phyloP scores from a whole-genome alignment of 2,329 filamentous ascomycete species.

The Calonectria ilicicola region DNA sequence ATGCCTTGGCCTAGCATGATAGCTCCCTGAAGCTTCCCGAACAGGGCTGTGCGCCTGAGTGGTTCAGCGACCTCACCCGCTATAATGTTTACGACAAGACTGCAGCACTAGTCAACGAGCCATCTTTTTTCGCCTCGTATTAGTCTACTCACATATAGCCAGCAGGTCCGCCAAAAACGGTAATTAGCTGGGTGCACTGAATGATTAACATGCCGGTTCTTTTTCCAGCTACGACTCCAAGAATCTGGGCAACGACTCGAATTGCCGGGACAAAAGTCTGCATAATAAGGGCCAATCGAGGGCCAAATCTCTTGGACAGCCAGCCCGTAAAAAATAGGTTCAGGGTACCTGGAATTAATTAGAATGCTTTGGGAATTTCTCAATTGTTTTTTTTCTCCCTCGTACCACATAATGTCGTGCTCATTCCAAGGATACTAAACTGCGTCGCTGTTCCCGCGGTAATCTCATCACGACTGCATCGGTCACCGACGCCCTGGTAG shows the following conservation, averaged over 20 bases:
- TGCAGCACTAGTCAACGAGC: slow-evolving; percentile 29
- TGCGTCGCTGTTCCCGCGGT: slow-evolving; percentile 73
- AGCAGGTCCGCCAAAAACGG: slow-evolving; percentile 74
- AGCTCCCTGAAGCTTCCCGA: slow-evolving; percentile 74
- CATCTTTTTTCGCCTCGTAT: rapidly evolving
- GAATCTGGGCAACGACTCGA: slow-evolving; percentile 71
- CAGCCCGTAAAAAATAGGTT: slow-evolving; percentile 74
- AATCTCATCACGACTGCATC: slow-evolving; percentile 72
- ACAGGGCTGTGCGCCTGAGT: slow-evolving; percentile 70
- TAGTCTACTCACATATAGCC: slow-evolving; percentile 67
- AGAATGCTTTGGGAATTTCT: background rate
- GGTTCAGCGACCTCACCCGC: slow-evolving; percentile 74
- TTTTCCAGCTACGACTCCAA: slow-evolving; percentile 74
- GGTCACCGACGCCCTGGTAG: slow-evolving; percentile 59
- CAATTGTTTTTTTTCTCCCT: background rate
- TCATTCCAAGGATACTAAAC: slow-evolving; percentile 74
- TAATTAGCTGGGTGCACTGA: slow-evolving; percentile 75
- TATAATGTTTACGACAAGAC: slow-evolving; percentile 75
- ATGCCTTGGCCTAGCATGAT: slow-evolving; percentile 76
- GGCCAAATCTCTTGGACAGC: slow-evolving; percentile 74
- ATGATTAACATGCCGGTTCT: slow-evolving; percentile 74
- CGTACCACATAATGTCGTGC: slow-evolving; percentile 74
- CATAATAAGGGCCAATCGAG: slow-evolving; percentile 70
- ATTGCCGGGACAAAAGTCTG: slow-evolving; percentile 75
- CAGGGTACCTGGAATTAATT: slow-evolving; percentile 26